Evolutionary conservation across 169 alveolate genomes (phyloP).

Genomic region (Eimeria sp.): DNA sequence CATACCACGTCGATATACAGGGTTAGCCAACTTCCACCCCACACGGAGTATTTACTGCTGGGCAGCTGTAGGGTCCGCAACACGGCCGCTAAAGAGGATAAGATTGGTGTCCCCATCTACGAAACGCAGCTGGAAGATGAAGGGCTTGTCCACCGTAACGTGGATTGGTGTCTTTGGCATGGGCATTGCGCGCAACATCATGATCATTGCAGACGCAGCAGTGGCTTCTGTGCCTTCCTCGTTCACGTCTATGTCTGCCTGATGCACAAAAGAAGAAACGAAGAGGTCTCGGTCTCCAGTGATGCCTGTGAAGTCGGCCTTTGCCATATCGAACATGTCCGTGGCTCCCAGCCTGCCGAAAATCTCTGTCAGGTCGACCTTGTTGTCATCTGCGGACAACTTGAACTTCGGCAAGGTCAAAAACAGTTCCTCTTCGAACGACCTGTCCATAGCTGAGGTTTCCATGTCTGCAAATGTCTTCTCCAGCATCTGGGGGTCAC

Average conservation of each 20-base stretch:
- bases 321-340: constrained; percentile 38
- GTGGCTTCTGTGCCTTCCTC: constrained; percentile 82
- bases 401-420: constrained; percentile 61
- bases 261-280: constrained; percentile 76
- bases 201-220: constrained; percentile 76
- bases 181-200: constrained; percentile 52
- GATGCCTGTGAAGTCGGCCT: constrained; percentile 73
- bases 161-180: constrained; percentile 4
- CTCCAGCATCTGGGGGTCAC: constrained; percentile 12
- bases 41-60: constrained; percentile 23
- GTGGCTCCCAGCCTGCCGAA: constrained; percentile 28
- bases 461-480: constrained; percentile 14
- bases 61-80: constrained; percentile 70
- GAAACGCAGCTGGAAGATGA: constrained; percentile 75
- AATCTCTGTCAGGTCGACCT: constrained; percentile 54
- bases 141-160: constrained; percentile 56
- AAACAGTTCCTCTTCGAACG: constrained; percentile 12
- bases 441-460: neutral
- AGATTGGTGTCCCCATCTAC: constrained; percentile 19
- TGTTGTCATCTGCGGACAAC: constrained; percentile 63
- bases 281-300: constrained; percentile 56
- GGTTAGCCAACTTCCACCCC: neutral
- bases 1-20: neutral
- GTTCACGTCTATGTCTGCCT: constrained; percentile 75
- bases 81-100: constrained; percentile 72